Evolutionary conservation across 805 yeast species (phyloP), one percentile per base, ranked within the genome.

Genomic region (Pachysolen tannophilus): DNA sequence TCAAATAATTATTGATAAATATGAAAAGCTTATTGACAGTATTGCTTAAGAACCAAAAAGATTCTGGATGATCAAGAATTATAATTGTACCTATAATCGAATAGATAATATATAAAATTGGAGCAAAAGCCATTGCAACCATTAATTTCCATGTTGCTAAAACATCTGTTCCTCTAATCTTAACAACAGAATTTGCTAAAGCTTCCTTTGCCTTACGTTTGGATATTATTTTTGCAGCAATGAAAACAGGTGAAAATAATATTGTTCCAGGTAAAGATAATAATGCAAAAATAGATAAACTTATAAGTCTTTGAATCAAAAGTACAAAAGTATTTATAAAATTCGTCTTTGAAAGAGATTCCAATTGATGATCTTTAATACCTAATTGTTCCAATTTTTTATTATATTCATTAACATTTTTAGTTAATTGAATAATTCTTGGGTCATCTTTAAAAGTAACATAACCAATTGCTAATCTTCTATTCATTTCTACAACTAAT

Each of bases 91-190:
- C 80, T 11, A 82, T 43, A 3, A 72, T 53, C 0, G 97, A 86
- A 59, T 92, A 92, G 38, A 82, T 64, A 25, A 78, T 74, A 63
- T 90, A 92, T 20, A 92, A 62, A 28, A 85, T 55, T 3, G 98
- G 98, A 0, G 97, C 94, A 35, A 85, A 61, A 5, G 90, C 94
- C 72, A 92, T 72, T 23, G 88, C 78, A 26, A 90, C 86, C 43
- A 92, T 65, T 31, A 92, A 80, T 58, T 92, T 92, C 98, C 98
- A 92, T 2, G 97, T 88, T 2, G 97, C 97, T 40, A 92, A 73
- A 18, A 92, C 97, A 56, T 92, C 98, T 38, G 78, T 81, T 13
- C 95, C 98, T 50, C 78, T 78, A 41, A 92, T 79, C 55, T 92
- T 92, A 16, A 92, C 98, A 0, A 87, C 71, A 0, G 97, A 87